Conservation (phyloP, 108 stramenopile species). For the Cyclostephanos tholiformis region DNA sequence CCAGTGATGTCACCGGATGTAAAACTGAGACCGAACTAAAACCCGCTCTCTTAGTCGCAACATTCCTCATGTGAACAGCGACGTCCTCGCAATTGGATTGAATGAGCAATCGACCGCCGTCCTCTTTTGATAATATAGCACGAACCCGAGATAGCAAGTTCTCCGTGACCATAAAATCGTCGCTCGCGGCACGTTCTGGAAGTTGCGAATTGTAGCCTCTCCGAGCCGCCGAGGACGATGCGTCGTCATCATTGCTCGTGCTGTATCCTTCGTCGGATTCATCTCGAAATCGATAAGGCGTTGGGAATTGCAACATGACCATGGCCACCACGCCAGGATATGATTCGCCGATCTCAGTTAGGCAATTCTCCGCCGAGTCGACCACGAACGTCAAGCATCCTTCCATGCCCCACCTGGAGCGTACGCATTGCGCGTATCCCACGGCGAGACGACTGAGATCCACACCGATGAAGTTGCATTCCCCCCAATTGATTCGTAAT, state of each 20-base stretch:
- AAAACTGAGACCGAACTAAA: slow-evolving; percentile 32
- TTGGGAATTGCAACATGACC: slow-evolving; percentile 76
- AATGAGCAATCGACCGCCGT: slow-evolving; percentile 56
- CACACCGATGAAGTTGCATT: slow-evolving; percentile 74
- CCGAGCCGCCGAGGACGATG: slow-evolving; percentile 12
- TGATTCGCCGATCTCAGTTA: slow-evolving; percentile 35
- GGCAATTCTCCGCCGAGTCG: slow-evolving; percentile 59
- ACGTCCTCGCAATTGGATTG: slow-evolving; percentile 88
- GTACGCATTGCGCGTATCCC: slow-evolving; percentile 59
- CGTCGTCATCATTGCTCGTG: slow-evolving; percentile 5
- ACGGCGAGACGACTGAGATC: slow-evolving; percentile 69
- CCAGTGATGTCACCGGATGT: slow-evolving; percentile 22
- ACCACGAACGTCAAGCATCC: slow-evolving; percentile 52
- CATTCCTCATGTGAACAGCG: slow-evolving; percentile 64
- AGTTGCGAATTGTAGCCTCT: slow-evolving; percentile 67
- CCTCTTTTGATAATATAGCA: slow-evolving; percentile 18
- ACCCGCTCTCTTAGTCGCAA: slow-evolving; percentile 45
- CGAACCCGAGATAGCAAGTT: slow-evolving; percentile 45
- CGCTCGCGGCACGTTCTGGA: slow-evolving; percentile 50
- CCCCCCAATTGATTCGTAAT: slow-evolving; percentile 36
- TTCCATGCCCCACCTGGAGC: slow-evolving; percentile 53
- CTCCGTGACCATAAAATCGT: slow-evolving; percentile 76
- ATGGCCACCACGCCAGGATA: slow-evolving; percentile 66
- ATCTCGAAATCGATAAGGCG: slow-evolving; percentile 58
- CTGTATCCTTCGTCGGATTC: not conserved